Percentiles rank a stretch among this genome's conserved stretches.
These are phyloP conservation scores for Phytopythium delawarense DNA, from an alignment of 352 stramenopile genomes.

Conservation along the genomic window DNA sequence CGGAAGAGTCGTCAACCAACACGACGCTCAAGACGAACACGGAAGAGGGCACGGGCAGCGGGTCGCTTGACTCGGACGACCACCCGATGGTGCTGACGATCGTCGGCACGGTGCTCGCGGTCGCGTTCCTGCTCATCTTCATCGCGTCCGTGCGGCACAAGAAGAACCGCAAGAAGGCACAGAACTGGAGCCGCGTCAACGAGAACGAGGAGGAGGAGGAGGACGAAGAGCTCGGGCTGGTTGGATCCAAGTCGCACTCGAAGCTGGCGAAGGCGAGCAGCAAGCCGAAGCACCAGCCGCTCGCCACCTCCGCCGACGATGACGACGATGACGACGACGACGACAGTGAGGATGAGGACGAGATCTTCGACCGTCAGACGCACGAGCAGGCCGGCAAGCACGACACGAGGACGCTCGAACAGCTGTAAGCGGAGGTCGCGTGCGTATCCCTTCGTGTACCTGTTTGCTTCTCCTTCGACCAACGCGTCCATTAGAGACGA, in stretches of 20 bases:
- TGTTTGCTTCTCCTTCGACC: not conserved
- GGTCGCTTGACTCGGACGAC: slow-evolving; percentile 14
- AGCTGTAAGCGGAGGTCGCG: slow-evolving; percentile 29
- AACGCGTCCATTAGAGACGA: not conserved
- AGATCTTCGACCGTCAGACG: slow-evolving; percentile 58
- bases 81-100: slow-evolving; percentile 75
- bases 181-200: slow-evolving; percentile 72
- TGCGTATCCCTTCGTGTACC: not conserved
- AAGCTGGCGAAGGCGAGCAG: slow-evolving; percentile 16
- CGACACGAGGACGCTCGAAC: slow-evolving; percentile 51
- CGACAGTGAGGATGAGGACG: slow-evolving; percentile 60
- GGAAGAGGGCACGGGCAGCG: not conserved
- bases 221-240: slow-evolving; percentile 52
- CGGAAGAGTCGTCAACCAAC: slow-evolving; percentile 2
- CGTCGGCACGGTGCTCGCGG: slow-evolving; percentile 61
- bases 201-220: slow-evolving; percentile 50
- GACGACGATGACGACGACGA: slow-evolving; percentile 25
- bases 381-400: slow-evolving; percentile 39
- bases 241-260: slow-evolving; percentile 16
- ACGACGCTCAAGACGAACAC: not conserved
- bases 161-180: slow-evolving; percentile 45
- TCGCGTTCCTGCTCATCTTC: slow-evolving; percentile 68
- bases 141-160: slow-evolving; percentile 58
- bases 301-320: slow-evolving; percentile 32
- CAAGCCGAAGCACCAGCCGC: slow-evolving; percentile 31